Conservation (phyloP, 306 rosid species). For the Bauhinia variegata region DNA sequence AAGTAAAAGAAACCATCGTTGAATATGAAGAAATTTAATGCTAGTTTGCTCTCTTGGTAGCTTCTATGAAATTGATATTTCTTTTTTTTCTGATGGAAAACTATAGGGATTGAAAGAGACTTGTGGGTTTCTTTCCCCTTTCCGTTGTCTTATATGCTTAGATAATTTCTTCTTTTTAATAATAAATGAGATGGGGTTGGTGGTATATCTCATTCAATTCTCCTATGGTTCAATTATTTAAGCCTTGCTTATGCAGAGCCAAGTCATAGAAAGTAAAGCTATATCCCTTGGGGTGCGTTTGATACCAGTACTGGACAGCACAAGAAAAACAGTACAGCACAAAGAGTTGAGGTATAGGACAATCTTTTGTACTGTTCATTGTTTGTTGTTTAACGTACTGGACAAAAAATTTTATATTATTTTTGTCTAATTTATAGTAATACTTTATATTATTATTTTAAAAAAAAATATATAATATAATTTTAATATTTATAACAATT, state of each 20-base stretch:
- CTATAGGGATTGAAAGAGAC: slow-evolving; percentile 40
- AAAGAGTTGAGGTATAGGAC: too few relatives aligned
- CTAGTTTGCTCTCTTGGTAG: slow-evolving; percentile 33
- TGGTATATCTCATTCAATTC: slow-evolving; percentile 52
- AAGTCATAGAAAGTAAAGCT: too few relatives aligned
- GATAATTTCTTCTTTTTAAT: slow-evolving; percentile 31
- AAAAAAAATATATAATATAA: too few relatives aligned
- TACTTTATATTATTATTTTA: too few relatives aligned
- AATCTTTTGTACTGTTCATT: too few relatives aligned
- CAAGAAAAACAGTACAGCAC: too few relatives aligned
- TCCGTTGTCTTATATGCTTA: slow-evolving; percentile 23
- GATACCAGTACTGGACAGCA: too few relatives aligned
- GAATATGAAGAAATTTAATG: slow-evolving; percentile 14
- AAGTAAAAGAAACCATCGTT: slow-evolving; percentile 3
- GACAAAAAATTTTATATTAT: too few relatives aligned
- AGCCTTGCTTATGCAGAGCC: neutral
- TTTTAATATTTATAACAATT: too few relatives aligned
- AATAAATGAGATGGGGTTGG: slow-evolving; percentile 34
- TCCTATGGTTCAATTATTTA: slow-evolving; percentile 37
- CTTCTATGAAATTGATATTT: slow-evolving; percentile 32
- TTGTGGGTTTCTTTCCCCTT: slow-evolving; percentile 8
- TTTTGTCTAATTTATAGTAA: too few relatives aligned
- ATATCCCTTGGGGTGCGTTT: too few relatives aligned
- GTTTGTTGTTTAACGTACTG: too few relatives aligned
- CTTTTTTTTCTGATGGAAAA: slow-evolving; percentile 18